Evolutionary conservation across 2,329 filamentous ascomycete species (phyloP), one percentile per base, ranked within the genome.

Genomic region (Trichophaea hybrida): DNA sequence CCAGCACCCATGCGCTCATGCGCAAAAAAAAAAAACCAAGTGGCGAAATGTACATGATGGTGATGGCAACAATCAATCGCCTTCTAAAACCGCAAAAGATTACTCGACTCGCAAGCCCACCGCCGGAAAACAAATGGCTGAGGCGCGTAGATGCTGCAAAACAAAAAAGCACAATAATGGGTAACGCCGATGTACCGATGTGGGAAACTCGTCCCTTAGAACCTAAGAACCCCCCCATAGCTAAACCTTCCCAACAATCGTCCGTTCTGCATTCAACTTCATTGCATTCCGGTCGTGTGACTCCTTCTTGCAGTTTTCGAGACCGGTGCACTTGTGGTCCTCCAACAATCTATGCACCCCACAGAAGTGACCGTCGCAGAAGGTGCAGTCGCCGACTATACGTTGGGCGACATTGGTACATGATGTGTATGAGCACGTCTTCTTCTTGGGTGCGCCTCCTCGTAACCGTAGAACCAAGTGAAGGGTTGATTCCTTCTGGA

Each of bases 401-500:
- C 88, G 85, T 74, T 96, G 90, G 13, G 89, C 90, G 34, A 81
- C 80, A 68, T 88, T 84, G 71, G 83, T 88, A 82, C 93, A 97
- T 68, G 89, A 84, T 74, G 91, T 90, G 76, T 87, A 89, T 66
- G 79, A 85, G 78, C 93, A 97, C 69, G 86, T 84, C 68, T 85
- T 82, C 78, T 86, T 88, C 76, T 85, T 87, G 64, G 83, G 79
- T 75, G 78, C 90, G 74, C 91, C 93, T 82, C 93, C 93, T 83
- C 91, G 93, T 66, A 98, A 89, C 75, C 93, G 88, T 71, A 98
- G 85, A 72, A 98, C 93, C 71, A 97, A 80, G 80, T 98, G 93
- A 69, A 98, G 89, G 72, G 93, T 98, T 70, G 84, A 90, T 84
- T 97, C 67, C 86, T 98, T 98, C 85, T 98, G 93, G 82, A 98